Base-by-base conservation (phyloP, 108 stramenopile genomes). In the Skeletonema costatum region DNA sequence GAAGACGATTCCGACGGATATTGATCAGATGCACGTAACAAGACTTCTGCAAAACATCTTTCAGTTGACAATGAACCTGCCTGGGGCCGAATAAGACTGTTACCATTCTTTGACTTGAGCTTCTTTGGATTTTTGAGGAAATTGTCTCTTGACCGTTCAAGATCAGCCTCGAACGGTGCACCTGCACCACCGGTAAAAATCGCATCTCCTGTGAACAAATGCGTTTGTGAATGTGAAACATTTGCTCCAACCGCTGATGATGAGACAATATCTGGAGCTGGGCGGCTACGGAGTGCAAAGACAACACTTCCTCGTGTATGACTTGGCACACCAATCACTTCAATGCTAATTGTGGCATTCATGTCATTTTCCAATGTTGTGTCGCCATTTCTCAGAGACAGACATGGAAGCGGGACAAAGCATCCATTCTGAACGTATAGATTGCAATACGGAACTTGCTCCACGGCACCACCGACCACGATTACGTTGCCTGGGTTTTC, bases 131-230 rank as follows among this genome's bases (percentile, higher is more conserved):
- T 87, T 71, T 66, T 72, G 62, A 76, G 44, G 41, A 66, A 72
- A 32, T 81, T 76, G 36, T 82, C 81, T 12, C 31, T 56, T 0
- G 63, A 33, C 36, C 29, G 51, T 67, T 90, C 89, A 29, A 87
- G 61, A 70, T 93, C 94, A 0, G 90, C 77, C 75, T 95, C 94
- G 74, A 95, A 95, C 1, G 94, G 87, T 6, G 92, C 92, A 29
- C 94, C 94, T 1, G 79, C 81, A 31, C 92, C 94, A 35, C 87
- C 94, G 35, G 78, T 83, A 70, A 95, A 95, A 65, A 95, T 90
- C 19, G 92, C 87, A 71, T 95, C 94, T 10, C 94, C 94, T 13
- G 90, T 92, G 69, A 95, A 95, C 48, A 93, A 33, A 81, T 85
- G 90, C 12, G 80, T 72, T 19, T 84, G 62, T 67, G 41, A 63